Base-by-base conservation (phyloP, 768 basidiomycete species). In the Podaxis sp. region DNA sequence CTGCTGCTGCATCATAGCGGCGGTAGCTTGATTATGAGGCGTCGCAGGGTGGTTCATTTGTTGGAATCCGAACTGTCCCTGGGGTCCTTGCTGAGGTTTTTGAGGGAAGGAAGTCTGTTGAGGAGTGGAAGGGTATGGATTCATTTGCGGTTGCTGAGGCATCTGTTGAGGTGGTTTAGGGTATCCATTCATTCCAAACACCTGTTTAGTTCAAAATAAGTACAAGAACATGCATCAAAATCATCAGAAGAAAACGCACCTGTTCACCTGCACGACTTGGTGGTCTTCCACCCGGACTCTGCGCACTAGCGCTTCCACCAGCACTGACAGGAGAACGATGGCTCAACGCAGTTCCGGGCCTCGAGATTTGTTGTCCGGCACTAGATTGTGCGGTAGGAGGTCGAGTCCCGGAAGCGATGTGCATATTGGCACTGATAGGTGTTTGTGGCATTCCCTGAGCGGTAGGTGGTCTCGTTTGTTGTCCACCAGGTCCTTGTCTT, bases 381-480 rank as follows among this genome's bases (percentile, higher is more conserved):
- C 40, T n/a, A 46, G 52, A 46, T 26, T 62, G 61, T n/a, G 53
- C 19, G 19, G 42, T 62, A 11, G 52, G 33, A 9, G 61, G 61
- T 12, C 61, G 52, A 39, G 40, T 38, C 39, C 61, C 53, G n/a
- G 61, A 42, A 3, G 28, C 40, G 36, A 19, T 24, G 24, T 59
- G 59, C 3, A 40, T n/a, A 22, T 42, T 61, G 38, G 46, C 30
- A 22, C 39, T 53, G 8, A n/a, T 55, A 13, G 60, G 60, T 22
- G 52, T 61, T n/a, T 61, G 60, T 12, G 44, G 61, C 58, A 66
- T 64, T 53, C 59, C 68, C 52, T 65, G 66, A 5, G 66, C 69
- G 1, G 72, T 73, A 7, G 72, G 60, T n/a, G 72, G 72, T 4
- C 72, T 63, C 11, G 52, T 15, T 36, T 62, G 61, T 36, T 55